phyloP scores from a whole-genome alignment of 2,329 filamentous ascomycete species.

The Hypoxylon sp. region DNA sequence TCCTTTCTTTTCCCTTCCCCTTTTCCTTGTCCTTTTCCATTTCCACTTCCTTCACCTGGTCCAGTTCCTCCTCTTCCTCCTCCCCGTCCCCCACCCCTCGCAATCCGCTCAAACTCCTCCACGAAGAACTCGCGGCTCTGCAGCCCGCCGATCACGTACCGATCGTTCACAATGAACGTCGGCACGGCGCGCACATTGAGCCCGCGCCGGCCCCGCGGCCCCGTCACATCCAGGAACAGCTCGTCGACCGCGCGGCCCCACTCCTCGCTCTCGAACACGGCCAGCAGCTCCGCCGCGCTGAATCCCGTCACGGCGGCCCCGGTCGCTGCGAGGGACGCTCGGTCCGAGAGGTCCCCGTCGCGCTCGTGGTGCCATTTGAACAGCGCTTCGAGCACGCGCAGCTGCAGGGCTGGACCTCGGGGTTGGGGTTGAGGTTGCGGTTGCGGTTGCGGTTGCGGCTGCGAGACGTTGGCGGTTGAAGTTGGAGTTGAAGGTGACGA shows the following conservation, averaged over 20 bases:
- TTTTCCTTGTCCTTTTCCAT: neutral
- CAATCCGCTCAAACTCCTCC: constrained; percentile 74
- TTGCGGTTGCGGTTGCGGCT: constrained; percentile 14
- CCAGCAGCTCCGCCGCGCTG: neutral
- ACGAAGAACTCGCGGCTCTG: constrained; percentile 77
- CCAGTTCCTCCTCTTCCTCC: neutral
- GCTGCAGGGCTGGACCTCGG: constrained; percentile 55
- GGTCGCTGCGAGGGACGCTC: constrained; percentile 56
- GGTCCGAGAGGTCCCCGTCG: constrained; percentile 61
- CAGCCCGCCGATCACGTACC: constrained; percentile 78
- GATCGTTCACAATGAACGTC: constrained; percentile 78
- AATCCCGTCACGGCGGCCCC: neutral
- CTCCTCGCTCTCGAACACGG: constrained; percentile 54
- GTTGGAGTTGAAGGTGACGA: constrained; percentile 15
- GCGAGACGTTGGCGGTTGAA: neutral
- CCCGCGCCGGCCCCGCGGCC: constrained; percentile 51
- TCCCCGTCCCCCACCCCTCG: constrained; percentile 35
- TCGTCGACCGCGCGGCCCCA: constrained; percentile 54
- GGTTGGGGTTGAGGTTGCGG: constrained; percentile 7
- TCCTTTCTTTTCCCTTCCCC: neutral
- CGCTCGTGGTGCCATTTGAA: constrained; percentile 61
- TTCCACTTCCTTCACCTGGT: no score
- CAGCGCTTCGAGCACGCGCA: constrained; percentile 60
- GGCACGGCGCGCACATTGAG: constrained; percentile 75
- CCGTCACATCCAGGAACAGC: constrained; percentile 47